Evolutionary conservation across 1,284 basidiomycete genomes (phyloP).

Genomic region (Quambalaria eucalypti): DNA sequence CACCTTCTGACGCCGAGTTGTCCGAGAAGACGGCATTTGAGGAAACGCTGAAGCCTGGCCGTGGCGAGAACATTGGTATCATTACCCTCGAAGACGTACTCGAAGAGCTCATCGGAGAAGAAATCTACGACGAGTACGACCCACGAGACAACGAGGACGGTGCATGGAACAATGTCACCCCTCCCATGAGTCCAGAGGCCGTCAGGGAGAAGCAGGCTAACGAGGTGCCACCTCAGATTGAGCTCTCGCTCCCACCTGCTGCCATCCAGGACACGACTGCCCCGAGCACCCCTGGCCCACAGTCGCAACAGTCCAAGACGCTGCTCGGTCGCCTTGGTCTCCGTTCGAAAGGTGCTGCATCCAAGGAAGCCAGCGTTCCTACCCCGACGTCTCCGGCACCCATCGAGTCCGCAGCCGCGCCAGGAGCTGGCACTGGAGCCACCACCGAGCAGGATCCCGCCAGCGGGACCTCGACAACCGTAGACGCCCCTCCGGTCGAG

Average conservation of each 20-base stretch:
- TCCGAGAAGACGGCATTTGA: constrained; percentile 53
- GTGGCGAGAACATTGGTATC: constrained; percentile 58
- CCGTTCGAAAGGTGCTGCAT: too few relatives aligned
- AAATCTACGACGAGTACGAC: constrained; percentile 43
- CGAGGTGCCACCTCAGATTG: too few relatives aligned
- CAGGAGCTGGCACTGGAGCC: too few relatives aligned
- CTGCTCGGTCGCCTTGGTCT: background rate
- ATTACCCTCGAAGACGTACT: constrained; percentile 87
- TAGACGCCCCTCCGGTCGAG: too few relatives aligned
- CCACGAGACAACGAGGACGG: constrained; percentile 21
- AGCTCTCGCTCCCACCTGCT: background rate
- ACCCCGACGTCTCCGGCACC: too few relatives aligned
- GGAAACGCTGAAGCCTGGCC: constrained; percentile 6
- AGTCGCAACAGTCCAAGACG: background rate
- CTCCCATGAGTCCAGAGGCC: background rate
- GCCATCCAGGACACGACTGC: background rate
- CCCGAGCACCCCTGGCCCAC: background rate
- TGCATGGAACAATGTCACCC: background rate
- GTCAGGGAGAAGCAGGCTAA: too few relatives aligned
- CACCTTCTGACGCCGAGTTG: constrained; percentile 72
- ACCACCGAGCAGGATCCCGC: too few relatives aligned
- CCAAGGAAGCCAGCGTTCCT: too few relatives aligned
- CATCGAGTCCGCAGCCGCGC: too few relatives aligned
- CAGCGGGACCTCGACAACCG: too few relatives aligned
- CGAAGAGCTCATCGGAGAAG: constrained; percentile 54